Conservation (phyloP, 208 protist species). For the Leishmania guyanensis region DNA sequence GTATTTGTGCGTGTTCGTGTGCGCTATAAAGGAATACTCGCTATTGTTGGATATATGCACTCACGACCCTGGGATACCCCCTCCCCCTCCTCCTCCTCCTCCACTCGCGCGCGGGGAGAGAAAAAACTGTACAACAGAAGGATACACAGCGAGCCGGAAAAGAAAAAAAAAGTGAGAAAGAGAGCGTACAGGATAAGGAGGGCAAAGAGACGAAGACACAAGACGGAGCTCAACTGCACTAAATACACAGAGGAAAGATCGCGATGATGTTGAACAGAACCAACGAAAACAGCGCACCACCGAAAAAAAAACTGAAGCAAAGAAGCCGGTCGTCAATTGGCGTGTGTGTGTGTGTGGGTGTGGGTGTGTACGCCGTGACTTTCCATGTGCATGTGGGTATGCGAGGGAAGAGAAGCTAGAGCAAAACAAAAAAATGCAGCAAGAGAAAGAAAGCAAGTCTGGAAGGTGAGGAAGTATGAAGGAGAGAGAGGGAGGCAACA, state of each 20-base stretch:
- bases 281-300: background rate
- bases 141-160: background rate
- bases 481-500: background rate
- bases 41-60: no score
- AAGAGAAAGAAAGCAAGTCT: background rate
- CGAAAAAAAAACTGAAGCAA: background rate
- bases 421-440: slow-evolving; percentile 1
- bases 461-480: background rate
- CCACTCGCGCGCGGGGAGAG: background rate
- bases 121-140: background rate
- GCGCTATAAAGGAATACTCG: no score
- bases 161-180: background rate
- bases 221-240: background rate
- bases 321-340: background rate
- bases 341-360: background rate
- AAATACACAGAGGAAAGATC: background rate
- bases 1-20: background rate
- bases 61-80: no score
- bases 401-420: background rate
- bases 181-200: background rate
- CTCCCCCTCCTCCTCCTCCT: background rate
- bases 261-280: background rate
- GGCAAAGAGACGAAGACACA: background rate
- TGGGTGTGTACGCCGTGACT: background rate
- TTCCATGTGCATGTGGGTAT: background rate